A percentile compares a stretch with the other conserved stretches of the same genome.
phyloP scores from a whole-genome alignment of 768 basidiomycete species.

The Botryobasidium botryosum region DNA sequence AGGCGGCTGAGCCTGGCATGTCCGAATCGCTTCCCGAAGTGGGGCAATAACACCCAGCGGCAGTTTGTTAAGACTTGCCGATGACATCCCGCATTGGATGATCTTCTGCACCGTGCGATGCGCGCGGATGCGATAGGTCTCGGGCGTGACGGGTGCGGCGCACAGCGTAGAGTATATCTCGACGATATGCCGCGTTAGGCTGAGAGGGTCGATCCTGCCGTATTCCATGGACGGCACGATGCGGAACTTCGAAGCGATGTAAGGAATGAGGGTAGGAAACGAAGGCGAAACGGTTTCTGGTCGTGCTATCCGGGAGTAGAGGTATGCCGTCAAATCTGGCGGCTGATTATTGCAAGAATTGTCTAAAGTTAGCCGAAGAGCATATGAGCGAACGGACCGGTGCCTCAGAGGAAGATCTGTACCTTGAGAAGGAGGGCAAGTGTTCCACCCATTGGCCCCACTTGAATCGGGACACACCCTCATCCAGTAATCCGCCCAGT shows the following conservation, averaged over 20 bases:
- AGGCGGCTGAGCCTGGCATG: conserved; percentile 65
- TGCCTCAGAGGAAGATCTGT: neutral
- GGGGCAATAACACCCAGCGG: conserved; percentile 62
- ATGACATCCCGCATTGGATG: conserved; percentile 30
- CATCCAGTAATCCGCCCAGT: conserved; percentile 92
- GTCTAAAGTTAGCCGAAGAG: conserved; percentile 27
- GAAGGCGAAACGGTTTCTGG: too few relatives aligned
- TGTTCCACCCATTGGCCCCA: conserved; percentile 14
- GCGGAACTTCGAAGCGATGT: conserved; percentile 7
- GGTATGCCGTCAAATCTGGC: conserved; percentile 52
- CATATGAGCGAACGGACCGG: neutral
- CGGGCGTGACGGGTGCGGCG: too few relatives aligned
- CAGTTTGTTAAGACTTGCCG: conserved; percentile 35
- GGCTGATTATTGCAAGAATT: conserved; percentile 60
- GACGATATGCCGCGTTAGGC: neutral
- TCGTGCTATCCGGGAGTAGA: conserved; percentile 38
- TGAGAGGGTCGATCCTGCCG: neutral
- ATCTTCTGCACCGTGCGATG: conserved; percentile 44
- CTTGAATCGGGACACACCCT: conserved; percentile 50
- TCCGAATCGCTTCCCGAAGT: conserved; percentile 66
- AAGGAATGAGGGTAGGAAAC: conserved; percentile 27
- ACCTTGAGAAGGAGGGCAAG: too few relatives aligned
- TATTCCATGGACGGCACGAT: conserved; percentile 11
- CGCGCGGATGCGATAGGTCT: too few relatives aligned
- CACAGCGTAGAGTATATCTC: neutral